These are phyloP conservation scores for Aspergillus hortae DNA, from an alignment of 2,329 filamentous ascomycete species.

Conservation along the genomic window DNA sequence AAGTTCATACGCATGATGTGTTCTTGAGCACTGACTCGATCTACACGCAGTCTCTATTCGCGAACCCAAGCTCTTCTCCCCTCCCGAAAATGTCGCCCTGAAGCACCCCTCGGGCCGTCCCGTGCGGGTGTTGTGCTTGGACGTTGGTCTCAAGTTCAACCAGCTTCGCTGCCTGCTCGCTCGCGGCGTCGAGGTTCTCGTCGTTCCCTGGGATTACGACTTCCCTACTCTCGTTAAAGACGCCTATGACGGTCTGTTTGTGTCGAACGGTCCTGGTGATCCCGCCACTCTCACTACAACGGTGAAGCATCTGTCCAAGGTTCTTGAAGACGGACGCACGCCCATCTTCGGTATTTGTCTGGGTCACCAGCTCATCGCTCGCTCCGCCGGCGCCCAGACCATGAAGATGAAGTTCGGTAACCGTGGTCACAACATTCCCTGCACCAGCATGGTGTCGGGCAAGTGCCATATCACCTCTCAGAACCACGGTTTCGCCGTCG, in stretches of 20 bases:
- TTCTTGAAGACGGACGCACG: conserved; percentile 73
- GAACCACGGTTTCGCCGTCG: conserved; percentile 95
- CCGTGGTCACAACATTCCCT: conserved; percentile 96
- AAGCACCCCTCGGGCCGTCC: conserved; percentile 85
- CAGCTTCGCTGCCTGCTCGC: conserved; percentile 90
- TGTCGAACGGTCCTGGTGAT: conserved; percentile 97
- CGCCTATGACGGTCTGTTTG: conserved; percentile 93
- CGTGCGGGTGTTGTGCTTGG: conserved; percentile 84
- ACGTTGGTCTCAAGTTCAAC: conserved; percentile 98
- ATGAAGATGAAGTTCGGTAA: conserved; percentile 99
- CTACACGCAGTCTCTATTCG: conserved; percentile 73
- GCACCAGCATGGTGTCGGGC: conserved; percentile 90
- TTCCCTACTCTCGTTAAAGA: conserved; percentile 72
- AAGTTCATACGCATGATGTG: too few species aligned
- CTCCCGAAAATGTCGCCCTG: conserved; percentile 65
- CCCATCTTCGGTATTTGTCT: conserved; percentile 96
- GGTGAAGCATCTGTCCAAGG: conserved; percentile 71
- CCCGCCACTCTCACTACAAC: conserved; percentile 78
- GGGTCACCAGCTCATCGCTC: conserved; percentile 87
- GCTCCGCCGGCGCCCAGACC: conserved; percentile 80
- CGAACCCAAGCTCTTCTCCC: conserved; percentile 79
- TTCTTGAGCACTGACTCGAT: conserved; percentile 30
- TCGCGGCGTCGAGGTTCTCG: conserved; percentile 87
- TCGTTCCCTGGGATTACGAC: conserved; percentile 95
- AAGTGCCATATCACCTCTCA: conserved; percentile 99